Base-by-base conservation (phyloP, 352 stramenopile species). In the Thalassiosira livingstoniorum region DNA sequence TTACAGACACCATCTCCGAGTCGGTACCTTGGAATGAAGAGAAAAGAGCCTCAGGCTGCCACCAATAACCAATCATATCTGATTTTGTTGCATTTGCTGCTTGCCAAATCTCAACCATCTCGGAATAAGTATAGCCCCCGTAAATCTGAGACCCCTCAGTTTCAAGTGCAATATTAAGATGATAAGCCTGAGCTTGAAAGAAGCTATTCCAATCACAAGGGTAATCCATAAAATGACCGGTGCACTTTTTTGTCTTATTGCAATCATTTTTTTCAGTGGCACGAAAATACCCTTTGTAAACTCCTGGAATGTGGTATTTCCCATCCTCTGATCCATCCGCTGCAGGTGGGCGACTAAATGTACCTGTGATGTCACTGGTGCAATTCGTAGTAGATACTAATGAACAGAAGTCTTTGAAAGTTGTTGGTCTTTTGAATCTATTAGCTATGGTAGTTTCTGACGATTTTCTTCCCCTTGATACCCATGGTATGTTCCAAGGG, bases 11-110 rank as follows among this genome's bases (percentile, higher is more conserved):
- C 51, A 62, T 66, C n/a, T 75, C 66, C 21, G 51, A 65, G 32
- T 47, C 66, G 2, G 23, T 43, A 7, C 45, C 66, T 2, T 37
- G 23, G 31, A 64, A 67, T 15, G 35, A 34, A 18, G 13, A n/a
- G 25, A 34, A 25, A 29, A 51, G 31, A 39, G 27, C 32, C 55
- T 76, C 67, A 34, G 67, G 32, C 25, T 10, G 25, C 53, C 51
- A 76, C 32, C 51, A 76, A 2, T 43, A 25, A 11, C 27, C 35
- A 37, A 68, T 68, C 4, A 68, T 13, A 58, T 54, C 7, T 21
- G 67, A 76, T 60, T 61, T 57, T 11, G 67, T 76, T 15, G 54
- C 39, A 68, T 76, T 76, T 55, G 67, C 27, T n/a, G 51, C 67
- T 23, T 39, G 5, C 54, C 67, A 64, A 13, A 67, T 53, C 21